Percentiles rank a stretch among this genome's conserved stretches.
phyloP scores from a whole-genome alignment of 306 rosid species.

The Trichosanthes cucumerina region DNA sequence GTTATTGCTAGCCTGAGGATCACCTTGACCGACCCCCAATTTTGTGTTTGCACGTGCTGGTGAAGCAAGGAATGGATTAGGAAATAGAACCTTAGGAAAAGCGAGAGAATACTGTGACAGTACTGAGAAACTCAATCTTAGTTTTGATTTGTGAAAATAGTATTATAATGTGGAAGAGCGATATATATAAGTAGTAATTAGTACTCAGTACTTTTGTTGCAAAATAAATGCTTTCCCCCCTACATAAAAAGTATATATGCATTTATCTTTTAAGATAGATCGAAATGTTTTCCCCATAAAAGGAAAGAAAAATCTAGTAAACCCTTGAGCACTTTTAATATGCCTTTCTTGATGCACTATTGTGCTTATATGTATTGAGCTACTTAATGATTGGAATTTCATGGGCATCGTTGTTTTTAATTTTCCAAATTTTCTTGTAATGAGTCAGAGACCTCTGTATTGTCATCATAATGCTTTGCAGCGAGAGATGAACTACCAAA shows the following conservation, averaged over 20 bases:
- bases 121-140: neutral
- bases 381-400: neutral
- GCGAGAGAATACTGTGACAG: neutral
- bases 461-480: conserved; percentile 28
- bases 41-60: neutral
- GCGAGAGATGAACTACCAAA: conserved; percentile 61
- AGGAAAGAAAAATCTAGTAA: neutral
- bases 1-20: neutral
- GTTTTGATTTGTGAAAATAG: neutral
- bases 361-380: neutral
- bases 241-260: neutral
- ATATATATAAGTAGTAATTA: neutral
- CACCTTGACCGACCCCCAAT: too few relatives aligned
- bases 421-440: neutral
- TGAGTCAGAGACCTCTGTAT: conserved; percentile 6
- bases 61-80: neutral
- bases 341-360: neutral
- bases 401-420: neutral
- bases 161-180: too few relatives aligned
- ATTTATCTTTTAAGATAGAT: neutral
- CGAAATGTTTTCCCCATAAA: neutral
- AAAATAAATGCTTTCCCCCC: neutral
- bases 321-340: neutral
- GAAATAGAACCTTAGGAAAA: neutral
- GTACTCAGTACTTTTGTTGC: neutral